Evolutionary conservation across 306 rosid genomes (phyloP).

Genomic region (Vicia sativa): DNA sequence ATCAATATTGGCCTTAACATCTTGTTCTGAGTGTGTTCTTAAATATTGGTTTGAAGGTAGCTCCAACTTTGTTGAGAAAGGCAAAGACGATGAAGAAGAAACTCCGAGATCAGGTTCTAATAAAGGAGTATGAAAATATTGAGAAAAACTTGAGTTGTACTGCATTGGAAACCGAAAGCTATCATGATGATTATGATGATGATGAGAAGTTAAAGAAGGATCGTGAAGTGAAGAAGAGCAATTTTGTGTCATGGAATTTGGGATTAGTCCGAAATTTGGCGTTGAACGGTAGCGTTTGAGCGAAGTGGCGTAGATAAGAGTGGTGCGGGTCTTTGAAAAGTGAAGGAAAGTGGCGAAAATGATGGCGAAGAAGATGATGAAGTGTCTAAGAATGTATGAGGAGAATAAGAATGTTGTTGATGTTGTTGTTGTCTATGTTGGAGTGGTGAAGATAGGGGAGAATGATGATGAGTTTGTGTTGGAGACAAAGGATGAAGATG

Average conservation of each 20-base stretch:
- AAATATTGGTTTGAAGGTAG: slow-evolving; percentile 69
- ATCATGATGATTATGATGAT: slow-evolving; percentile 30
- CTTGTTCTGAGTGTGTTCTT: slow-evolving; percentile 41
- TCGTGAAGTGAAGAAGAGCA: slow-evolving; percentile 4
- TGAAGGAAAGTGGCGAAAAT: slow-evolving; percentile 47
- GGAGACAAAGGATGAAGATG: slow-evolving; percentile 19
- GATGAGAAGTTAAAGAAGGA: neutral
- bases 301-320: slow-evolving; percentile 48
- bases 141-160: slow-evolving; percentile 40
- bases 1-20: slow-evolving; percentile 38
- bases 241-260: slow-evolving; percentile 16
- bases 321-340: slow-evolving; percentile 68
- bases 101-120: slow-evolving; percentile 41
- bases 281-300: slow-evolving; percentile 51
- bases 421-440: slow-evolving; percentile 41
- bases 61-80: slow-evolving; percentile 52
- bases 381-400: slow-evolving; percentile 38
- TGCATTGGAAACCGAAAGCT: slow-evolving; percentile 56
- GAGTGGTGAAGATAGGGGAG: slow-evolving; percentile 58
- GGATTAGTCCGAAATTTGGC: neutral
- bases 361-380: slow-evolving; percentile 30
- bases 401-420: slow-evolving; percentile 29
- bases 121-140: slow-evolving; percentile 44
- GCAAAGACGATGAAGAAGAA: slow-evolving; percentile 29
- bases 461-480: slow-evolving; percentile 41